Base-by-base conservation (phyloP, 768 basidiomycete species). In the Lactarius quietus region DNA sequence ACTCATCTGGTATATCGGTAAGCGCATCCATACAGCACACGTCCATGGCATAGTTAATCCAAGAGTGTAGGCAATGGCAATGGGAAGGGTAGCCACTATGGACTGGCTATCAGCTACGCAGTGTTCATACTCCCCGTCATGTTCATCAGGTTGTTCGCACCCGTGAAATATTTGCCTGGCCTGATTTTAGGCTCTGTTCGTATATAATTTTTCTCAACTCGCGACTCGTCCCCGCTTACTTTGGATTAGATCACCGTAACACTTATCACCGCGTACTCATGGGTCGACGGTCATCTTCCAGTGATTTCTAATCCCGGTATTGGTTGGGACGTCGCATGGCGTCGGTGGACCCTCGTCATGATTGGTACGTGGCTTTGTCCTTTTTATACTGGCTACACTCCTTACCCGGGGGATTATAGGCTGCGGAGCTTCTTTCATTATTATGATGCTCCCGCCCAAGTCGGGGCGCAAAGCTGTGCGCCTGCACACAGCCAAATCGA, bases 251-350 rank as follows among this genome's bases (percentile, higher is more conserved):
- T 75, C 1, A 84, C 81, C 0, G 77, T 79, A 55, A 72, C 75
- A 3, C 78, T 85, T 23, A 74, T 83, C n/a, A 73, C 83, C 3
- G 84, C 84, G 0, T 86, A 84, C 69, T 80, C 81, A 0, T 86
- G 83, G 83, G 77, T 86, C 51, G 85, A 86, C 67, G 80, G 79
- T 6, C 81, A 86, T 69, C 64, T 82, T 1, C 70, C 73, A 1
- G 74, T 81, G 26, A 69, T 80, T 29, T 79, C 77, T n/a, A 81
- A 81, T 61, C 78, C 81, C 4, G 86, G 86, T 1, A 74, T 81
- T 9, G 86, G 86, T 3, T 83, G 82, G 73, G 69, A 72, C 5
- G 73, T 83, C 20, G 81, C 83, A 0, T 86, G 86, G 80, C 75
- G 77, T 64, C 75, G 85, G 57, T 84, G 79, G 62, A 73, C 82